Conservation (phyloP, 2,329 filamentous ascomycete genomes). For the Passalora sequoiae region DNA sequence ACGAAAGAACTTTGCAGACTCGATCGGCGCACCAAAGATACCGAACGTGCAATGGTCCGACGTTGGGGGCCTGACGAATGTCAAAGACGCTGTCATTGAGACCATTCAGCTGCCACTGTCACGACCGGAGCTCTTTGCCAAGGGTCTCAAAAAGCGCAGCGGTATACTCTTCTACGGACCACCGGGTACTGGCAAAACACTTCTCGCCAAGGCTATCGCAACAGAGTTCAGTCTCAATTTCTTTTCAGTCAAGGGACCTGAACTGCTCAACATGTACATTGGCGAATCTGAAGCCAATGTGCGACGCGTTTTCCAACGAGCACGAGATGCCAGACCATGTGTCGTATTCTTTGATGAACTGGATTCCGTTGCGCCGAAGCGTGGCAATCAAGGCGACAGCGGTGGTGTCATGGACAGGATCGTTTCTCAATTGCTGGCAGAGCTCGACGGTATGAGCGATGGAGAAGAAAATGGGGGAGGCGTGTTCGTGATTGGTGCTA, state of each 20-base stretch:
- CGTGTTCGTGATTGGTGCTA: slow-evolving; percentile 95
- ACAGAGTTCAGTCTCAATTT: slow-evolving; percentile 93
- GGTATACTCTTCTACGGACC: slow-evolving; percentile 90
- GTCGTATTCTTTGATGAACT: slow-evolving; percentile 93
- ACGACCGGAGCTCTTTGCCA: slow-evolving; percentile 87
- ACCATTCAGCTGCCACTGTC: slow-evolving; percentile 92
- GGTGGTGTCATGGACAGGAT: slow-evolving; percentile 98
- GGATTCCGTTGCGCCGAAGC: slow-evolving; percentile 89
- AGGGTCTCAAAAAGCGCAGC: slow-evolving; percentile 96
- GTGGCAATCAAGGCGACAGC: slow-evolving; percentile 94
- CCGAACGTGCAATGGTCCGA: slow-evolving; percentile 96
- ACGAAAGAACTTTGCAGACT: slow-evolving; percentile 94
- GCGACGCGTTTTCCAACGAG: slow-evolving; percentile 79
- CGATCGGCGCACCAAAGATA: slow-evolving; percentile 95
- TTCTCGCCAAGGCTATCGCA: slow-evolving; percentile 88
- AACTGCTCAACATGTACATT: slow-evolving; percentile 93
- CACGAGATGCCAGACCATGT: slow-evolving; percentile 77
- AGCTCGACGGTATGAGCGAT: slow-evolving; percentile 95
- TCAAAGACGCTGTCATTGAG: slow-evolving; percentile 95
- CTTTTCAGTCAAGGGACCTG: slow-evolving; percentile 88
- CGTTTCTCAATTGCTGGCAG: slow-evolving; percentile 87
- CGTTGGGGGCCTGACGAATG: slow-evolving; percentile 84
- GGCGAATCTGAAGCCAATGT: slow-evolving; percentile 92
- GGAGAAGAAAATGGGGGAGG: slow-evolving; percentile 75
- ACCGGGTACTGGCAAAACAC: slow-evolving; percentile 83